These are phyloP conservation scores for Solanum gracilifrons DNA, from an alignment of 257 asterid species.

Conservation along the genomic window DNA sequence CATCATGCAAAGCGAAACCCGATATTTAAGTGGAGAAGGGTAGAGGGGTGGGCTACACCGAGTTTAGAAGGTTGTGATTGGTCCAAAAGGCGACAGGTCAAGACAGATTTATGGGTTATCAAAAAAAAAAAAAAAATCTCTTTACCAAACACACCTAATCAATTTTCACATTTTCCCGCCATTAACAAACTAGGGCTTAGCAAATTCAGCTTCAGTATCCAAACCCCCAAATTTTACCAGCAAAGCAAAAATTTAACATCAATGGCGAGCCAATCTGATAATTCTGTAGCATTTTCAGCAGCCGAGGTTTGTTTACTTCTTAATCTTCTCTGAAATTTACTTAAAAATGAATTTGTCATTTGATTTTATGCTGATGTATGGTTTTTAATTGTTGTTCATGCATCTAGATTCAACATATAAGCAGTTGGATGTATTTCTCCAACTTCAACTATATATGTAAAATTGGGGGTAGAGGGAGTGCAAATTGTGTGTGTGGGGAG, in stretches of 20 bases:
- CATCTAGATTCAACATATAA: neutral
- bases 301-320: slow-evolving; percentile 45
- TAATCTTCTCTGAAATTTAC: neutral
- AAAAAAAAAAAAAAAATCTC: neutral
- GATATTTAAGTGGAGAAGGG: too few species aligned
- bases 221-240: neutral
- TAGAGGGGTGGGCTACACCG: too few species aligned
- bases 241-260: neutral
- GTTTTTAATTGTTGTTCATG: neutral
- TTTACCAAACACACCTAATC: neutral
- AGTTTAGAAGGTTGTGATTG: neutral
- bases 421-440: neutral
- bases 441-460: neutral
- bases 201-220: neutral
- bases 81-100: fast-evolving
- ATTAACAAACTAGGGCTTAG: neutral
- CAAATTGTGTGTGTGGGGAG: neutral
- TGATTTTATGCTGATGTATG: neutral
- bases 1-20: too few species aligned
- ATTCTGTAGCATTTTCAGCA: slow-evolving; percentile 58
- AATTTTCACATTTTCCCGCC: neutral
- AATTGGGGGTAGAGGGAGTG: neutral
- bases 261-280: slow-evolving; percentile 54
- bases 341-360: neutral
- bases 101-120: fast-evolving